Base-by-base conservation (phyloP, 768 basidiomycete species). In the Hericium erinaceus region DNA sequence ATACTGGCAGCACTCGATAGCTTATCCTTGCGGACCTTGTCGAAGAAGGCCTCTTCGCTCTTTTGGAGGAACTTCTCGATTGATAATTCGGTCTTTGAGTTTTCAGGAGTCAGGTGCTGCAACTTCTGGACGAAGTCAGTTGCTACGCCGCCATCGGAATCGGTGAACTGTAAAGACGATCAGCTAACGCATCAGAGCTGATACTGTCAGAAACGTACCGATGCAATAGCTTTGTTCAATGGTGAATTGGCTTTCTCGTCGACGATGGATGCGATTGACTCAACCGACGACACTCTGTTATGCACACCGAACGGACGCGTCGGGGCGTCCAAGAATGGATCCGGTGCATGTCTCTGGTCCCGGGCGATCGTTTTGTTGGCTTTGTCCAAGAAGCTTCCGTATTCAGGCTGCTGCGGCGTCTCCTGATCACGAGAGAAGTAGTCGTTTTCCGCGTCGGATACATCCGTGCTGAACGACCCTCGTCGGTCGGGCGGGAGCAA, bases 1-100 rank as follows among this genome's bases (percentile, higher is more conserved):
- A 89, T 74, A 70, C 90, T 91, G 10, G 86, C 84, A 26, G 91
- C 91, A 65, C 83, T 87, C 24, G 83, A 83, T 48, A 95, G 75
- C 75, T 90, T 94, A 64, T 95, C 92, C 70, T 85, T 89, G 67
- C 88, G 84, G 61, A 94, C 89, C 67, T 84, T 87, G 59, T 89
- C 86, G 72, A 95, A 95, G 83, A 93, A 97, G 0, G 83, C 84
- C 66, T 94, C 92, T 72, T 97, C 94, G 62, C 89, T 92, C 75
- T 95, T 95, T 61, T 83, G 76, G 62, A 97, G 73, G 77, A 77
- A 97, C 69, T 88, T 88, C 69, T 95, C 94, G 63, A 97, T 97
- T 37, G 92, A 95, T 24, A 97, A 69, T 63, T 95, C 93, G 55
- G 83, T 81, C 73, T 92, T 90, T 5, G 94, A 94, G 69, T 95